Evolutionary conservation across 257 asterid genomes (phyloP).

Genomic region (Penstemon barbatus): DNA sequence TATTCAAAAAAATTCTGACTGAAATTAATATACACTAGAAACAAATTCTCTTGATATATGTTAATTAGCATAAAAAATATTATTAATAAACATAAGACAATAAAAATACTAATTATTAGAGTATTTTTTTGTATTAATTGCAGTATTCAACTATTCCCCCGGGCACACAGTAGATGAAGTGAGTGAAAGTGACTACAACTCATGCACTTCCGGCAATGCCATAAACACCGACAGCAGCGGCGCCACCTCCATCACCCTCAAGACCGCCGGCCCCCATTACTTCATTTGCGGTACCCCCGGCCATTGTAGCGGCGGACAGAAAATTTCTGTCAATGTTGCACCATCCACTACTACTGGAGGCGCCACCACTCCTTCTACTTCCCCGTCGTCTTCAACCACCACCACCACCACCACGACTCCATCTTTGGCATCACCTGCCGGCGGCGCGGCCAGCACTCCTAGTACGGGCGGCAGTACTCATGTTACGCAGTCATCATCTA

Average conservation of each 20-base stretch:
- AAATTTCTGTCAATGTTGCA: constrained; percentile 49
- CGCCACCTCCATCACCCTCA: constrained; percentile 63
- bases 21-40: too few relatives aligned
- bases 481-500: constrained; percentile 12
- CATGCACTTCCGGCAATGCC: constrained; percentile 65
- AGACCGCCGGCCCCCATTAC: constrained; percentile 57
- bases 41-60: too few relatives aligned
- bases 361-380: constrained; percentile 12
- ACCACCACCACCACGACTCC: constrained; percentile 10
- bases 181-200: constrained; percentile 46
- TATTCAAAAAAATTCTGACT: too few relatives aligned
- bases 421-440: background rate
- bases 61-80: too few relatives aligned
- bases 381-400: constrained; percentile 29
- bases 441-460: background rate
- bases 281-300: constrained; percentile 61
- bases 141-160: constrained; percentile 72
- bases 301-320: constrained; percentile 76
- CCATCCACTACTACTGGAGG: constrained; percentile 4
- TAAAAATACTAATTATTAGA: background rate
- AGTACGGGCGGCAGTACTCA: too few relatives aligned
- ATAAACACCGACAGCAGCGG: constrained; percentile 73
- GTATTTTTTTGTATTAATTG: constrained; percentile 13
- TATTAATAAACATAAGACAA: background rate
- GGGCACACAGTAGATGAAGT: constrained; percentile 88